Conservation (phyloP, 306 rosid genomes). For the Crotalaria pallida region DNA sequence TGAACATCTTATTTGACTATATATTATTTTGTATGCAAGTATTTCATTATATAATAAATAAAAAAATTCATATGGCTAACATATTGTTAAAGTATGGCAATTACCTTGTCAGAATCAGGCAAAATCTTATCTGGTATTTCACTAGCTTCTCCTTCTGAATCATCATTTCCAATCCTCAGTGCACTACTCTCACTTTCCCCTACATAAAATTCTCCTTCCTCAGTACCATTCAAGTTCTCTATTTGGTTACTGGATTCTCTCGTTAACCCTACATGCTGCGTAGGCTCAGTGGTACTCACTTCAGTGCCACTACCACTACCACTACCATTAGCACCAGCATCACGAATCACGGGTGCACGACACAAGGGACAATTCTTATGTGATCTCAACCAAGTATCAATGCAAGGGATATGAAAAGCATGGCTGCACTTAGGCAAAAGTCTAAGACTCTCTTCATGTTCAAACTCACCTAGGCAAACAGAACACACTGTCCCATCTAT, state of each 20-base stretch:
- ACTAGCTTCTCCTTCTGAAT: background rate
- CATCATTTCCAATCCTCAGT: constrained; percentile 16
- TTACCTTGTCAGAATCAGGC: constrained; percentile 8
- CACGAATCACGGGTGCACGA: constrained; percentile 39
- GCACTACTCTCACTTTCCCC: constrained; percentile 29
- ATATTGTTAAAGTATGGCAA: constrained; percentile 7
- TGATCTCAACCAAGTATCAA: constrained; percentile 39
- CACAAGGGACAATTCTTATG: constrained; percentile 38
- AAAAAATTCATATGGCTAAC: too few relatives aligned
- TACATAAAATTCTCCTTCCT: background rate
- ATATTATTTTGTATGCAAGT: too few relatives aligned
- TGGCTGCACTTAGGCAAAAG: constrained; percentile 77
- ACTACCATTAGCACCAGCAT: background rate
- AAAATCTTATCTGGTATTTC: constrained; percentile 18
- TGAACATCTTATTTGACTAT: too few relatives aligned
- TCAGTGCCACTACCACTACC: background rate
- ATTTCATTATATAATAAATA: too few relatives aligned
- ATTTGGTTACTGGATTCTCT: background rate
- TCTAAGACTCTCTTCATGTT: constrained; percentile 54
- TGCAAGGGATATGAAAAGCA: constrained; percentile 41
- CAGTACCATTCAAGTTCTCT: constrained; percentile 17
- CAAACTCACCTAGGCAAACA: constrained; percentile 69
- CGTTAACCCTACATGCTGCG: too few relatives aligned
- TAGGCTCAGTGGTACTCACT: background rate
- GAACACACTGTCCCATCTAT: constrained; percentile 72